These are phyloP conservation scores for Proteromonas lacertae DNA, from an alignment of 352 stramenopile species.

Conservation along the genomic window DNA sequence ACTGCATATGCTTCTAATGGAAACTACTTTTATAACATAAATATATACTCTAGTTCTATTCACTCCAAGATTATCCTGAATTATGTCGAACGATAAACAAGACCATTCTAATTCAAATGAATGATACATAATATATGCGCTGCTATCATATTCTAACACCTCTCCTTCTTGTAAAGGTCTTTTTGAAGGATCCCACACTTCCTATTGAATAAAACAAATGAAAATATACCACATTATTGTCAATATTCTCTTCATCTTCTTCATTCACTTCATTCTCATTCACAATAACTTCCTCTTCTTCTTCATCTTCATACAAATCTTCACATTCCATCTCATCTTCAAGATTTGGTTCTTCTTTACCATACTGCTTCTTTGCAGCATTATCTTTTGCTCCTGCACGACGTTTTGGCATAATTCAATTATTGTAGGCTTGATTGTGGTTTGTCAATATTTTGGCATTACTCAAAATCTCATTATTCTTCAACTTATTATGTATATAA, in stretches of 20 bases:
- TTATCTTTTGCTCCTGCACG: too few relatives aligned
- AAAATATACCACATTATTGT: constrained; percentile 12
- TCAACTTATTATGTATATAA: too few relatives aligned
- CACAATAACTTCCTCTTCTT: constrained; percentile 39
- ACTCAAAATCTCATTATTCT: too few relatives aligned
- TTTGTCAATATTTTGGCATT: too few relatives aligned
- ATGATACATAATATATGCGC: constrained; percentile 97
- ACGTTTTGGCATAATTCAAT: too few relatives aligned
- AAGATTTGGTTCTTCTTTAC: constrained; percentile 6
- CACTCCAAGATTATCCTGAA: constrained; percentile 67
- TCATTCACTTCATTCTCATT: constrained; percentile 23
- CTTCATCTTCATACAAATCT: constrained; percentile 47
- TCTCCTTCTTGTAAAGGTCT: constrained; percentile 53
- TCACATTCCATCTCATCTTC: constrained; percentile 47
- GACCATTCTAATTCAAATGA: constrained; percentile 84
- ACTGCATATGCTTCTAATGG: constrained; percentile 76
- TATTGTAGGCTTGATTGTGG: too few relatives aligned
- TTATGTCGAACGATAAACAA: constrained; percentile 77
- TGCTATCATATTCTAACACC: constrained; percentile 87
- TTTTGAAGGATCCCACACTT: constrained; percentile 65
- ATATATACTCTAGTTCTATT: constrained; percentile 23
- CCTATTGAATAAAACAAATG: constrained; percentile 6
- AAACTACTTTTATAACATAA: constrained; percentile 19
- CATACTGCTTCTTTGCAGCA: too few relatives aligned
- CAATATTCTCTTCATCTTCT: constrained; percentile 3